These are phyloP conservation scores for Boletus huronensis DNA, from an alignment of 768 basidiomycete genomes.

Conservation along the genomic window DNA sequence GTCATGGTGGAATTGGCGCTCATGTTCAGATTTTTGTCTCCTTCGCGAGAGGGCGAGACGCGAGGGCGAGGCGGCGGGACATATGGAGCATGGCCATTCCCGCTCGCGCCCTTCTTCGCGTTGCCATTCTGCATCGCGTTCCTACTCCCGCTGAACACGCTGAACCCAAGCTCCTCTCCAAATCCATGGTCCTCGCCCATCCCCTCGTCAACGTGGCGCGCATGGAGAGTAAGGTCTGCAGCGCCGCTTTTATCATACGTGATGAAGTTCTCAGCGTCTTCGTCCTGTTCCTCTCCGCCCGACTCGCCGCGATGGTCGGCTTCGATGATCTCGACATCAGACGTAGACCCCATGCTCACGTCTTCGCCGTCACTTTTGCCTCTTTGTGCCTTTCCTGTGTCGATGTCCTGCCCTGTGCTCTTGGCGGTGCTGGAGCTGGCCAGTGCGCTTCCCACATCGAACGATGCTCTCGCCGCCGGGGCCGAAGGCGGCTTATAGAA, in stretches of 20 bases:
- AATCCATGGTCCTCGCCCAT: constrained; percentile 6
- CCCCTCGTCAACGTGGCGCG: constrained; percentile 5
- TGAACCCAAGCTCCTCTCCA: constrained; percentile 15
- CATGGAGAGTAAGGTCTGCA: constrained; percentile 19
- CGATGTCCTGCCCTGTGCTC: not conserved
- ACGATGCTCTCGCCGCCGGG: not conserved
- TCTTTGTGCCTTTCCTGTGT: not conserved
- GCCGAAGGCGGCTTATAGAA: constrained; percentile 56
- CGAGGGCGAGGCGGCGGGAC: constrained; percentile 5
- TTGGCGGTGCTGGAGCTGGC: not conserved
- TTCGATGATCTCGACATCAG: constrained; percentile 16
- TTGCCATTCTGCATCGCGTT: not conserved
- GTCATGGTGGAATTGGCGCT: constrained; percentile 10
- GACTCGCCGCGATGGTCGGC: constrained; percentile 1
- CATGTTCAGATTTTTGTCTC: constrained; percentile 10
- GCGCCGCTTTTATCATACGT: constrained; percentile 15
- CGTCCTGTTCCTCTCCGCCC: constrained; percentile 4
- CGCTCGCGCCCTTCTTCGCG: not conserved
- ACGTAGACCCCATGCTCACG: constrained; percentile 19
- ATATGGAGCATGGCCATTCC: not conserved
- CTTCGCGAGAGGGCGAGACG: constrained; percentile 9
- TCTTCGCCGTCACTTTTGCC: constrained; percentile 13
- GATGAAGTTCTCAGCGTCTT: constrained; percentile 18
- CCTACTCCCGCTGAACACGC: constrained; percentile 17
- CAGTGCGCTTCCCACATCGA: constrained; percentile 2